Conservation (phyloP, 2,329 filamentous ascomycete species). For the Curvularia sp. region DNA sequence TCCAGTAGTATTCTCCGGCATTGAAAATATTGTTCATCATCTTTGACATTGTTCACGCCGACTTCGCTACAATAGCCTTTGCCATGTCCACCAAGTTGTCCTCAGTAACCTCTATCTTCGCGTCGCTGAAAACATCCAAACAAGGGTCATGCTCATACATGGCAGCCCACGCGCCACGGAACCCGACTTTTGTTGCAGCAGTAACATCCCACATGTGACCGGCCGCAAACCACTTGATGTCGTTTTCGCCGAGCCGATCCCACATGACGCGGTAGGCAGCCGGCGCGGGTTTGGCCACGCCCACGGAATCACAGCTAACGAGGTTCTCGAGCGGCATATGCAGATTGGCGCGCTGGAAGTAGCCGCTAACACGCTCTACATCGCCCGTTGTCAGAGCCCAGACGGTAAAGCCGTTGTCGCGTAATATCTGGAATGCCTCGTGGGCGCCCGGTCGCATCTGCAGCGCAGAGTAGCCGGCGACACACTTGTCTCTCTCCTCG, state of each 20-base stretch:
- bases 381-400: slow-evolving; percentile 23
- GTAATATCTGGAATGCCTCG: slow-evolving; percentile 16
- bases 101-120: slow-evolving; percentile 17
- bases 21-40: too few relatives aligned
- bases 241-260: slow-evolving; percentile 50
- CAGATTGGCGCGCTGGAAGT: slow-evolving; percentile 59
- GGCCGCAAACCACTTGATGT: slow-evolving; percentile 64
- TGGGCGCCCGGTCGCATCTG: slow-evolving; percentile 11
- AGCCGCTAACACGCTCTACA: slow-evolving; percentile 54
- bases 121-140: slow-evolving; percentile 18
- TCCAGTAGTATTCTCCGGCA: neutral
- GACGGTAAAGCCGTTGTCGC: slow-evolving; percentile 19
- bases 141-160: slow-evolving; percentile 21
- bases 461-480: slow-evolving; percentile 18
- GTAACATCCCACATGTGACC: slow-evolving; percentile 68
- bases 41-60: slow-evolving; percentile 4
- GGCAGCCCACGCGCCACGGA: slow-evolving; percentile 22
- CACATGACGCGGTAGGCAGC: slow-evolving; percentile 57
- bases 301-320: slow-evolving; percentile 58
- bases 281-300: slow-evolving; percentile 60
- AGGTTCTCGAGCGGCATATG: slow-evolving; percentile 62
- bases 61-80: slow-evolving; percentile 17
- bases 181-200: slow-evolving; percentile 59
- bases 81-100: slow-evolving; percentile 17
- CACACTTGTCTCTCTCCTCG: slow-evolving; percentile 18